phyloP scores from a whole-genome alignment of 2,329 filamentous ascomycete genomes.

The Ophiocordyceps sinensis region DNA sequence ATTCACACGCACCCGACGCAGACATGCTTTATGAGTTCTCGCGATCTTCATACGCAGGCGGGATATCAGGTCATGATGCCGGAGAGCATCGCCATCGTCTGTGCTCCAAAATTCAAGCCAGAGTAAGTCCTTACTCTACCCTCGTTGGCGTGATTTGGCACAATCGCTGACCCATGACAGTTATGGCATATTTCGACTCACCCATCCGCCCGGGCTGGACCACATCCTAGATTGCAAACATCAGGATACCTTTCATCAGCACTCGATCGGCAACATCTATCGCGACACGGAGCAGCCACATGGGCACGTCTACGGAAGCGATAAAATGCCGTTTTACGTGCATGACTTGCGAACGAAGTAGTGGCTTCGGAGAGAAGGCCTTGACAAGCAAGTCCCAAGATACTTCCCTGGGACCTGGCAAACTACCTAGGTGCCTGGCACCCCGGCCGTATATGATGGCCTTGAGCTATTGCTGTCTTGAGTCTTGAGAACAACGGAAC shows the following conservation, averaged over 20 bases:
- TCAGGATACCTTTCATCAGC: constrained; percentile 71
- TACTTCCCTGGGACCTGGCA: too few relatives aligned
- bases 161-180: constrained; percentile 23
- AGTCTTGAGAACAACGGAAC: too few relatives aligned
- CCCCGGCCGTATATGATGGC: too few relatives aligned
- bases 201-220: constrained; percentile 79
- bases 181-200: constrained; percentile 85
- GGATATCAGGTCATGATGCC: constrained; percentile 95
- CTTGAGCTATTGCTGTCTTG: too few relatives aligned
- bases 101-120: constrained; percentile 66
- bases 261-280: constrained; percentile 54
- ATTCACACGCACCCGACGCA: constrained; percentile 96
- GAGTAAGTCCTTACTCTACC: constrained; percentile 38
- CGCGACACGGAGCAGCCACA: constrained; percentile 53
- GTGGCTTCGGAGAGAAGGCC: neutral
- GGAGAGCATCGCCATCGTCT: constrained; percentile 94
- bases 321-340: constrained; percentile 46
- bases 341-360: constrained; percentile 31
- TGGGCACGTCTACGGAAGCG: constrained; percentile 57
- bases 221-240: constrained; percentile 70
- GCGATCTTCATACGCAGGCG: constrained; percentile 85
- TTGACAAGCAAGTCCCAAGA: neutral
- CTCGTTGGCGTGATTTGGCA: neutral
- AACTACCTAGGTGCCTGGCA: too few relatives aligned
- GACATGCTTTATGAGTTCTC: constrained; percentile 93